Evolutionary conservation across 371 early-diverging fungal species (phyloP), one percentile per base, ranked within the genome.

Genomic region (Lichtheimia corymbifera): DNA sequence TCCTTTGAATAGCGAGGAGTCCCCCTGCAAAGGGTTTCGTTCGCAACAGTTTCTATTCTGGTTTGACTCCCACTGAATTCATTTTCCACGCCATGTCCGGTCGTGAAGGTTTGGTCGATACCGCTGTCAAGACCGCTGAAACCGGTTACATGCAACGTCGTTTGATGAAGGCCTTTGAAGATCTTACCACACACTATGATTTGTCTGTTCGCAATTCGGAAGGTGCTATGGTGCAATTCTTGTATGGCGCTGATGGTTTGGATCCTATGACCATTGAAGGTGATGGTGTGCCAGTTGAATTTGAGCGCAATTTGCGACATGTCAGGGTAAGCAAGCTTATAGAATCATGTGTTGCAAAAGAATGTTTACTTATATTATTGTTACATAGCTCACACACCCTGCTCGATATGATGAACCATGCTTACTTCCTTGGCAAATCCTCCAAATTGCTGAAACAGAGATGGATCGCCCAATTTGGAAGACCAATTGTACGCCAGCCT

Each of bases 51-150:
- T 99, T 99, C 88, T 99, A 88, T 77, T 86, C 91, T 50, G 99
- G 99, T 14, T 80, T 99, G 27, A 84, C 92, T 5, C 98, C 99
- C 3, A 87, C 95, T 1, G 99, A 99, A 73, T 99, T 99, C 73
- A 86, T 99, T 61, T 99, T 99, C 88, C 99, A 99, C 83, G 99
- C 99, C 61, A 95, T 97, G 18, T 95, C 97, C 59, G 99, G 99
- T 72, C 93, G 99, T 83, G 99, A 99, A 89, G 99, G 99, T 80
- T 82, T 99, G 63, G 98, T 99, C 57, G 99, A 99, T 82, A 99
- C 99, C 5, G 99, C 99, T 59, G 99, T 99, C 72, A 93, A 93
- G 71, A 99, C 99, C 35, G 99, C 99, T 28, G 99, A 99, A 81
- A 99, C 99, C 0, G 99, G 99, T 64, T 99, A 99, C 71, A 98